A percentile compares a stretch with the other conserved stretches of the same genome.
phyloP scores from a whole-genome alignment of 2,329 filamentous ascomycete genomes.

The Pseudogymnoascus verrucosus region DNA sequence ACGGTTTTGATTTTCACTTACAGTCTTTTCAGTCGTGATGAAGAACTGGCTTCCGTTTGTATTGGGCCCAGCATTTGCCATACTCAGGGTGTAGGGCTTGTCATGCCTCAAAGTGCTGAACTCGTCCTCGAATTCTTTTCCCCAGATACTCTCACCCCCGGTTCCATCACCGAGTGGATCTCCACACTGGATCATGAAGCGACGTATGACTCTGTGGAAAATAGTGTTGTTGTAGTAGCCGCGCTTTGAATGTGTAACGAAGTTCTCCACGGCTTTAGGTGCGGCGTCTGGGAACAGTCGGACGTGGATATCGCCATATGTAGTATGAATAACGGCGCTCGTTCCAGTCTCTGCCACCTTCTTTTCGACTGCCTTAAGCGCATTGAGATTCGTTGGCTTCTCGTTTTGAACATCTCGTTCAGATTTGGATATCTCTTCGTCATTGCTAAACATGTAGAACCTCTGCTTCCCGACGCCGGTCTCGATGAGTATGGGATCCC shows the following conservation, averaged over 20 bases:
- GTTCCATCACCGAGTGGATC: conserved; percentile 85
- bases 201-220: conserved; percentile 93
- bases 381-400: conserved; percentile 62
- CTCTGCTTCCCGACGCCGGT: conserved; percentile 82
- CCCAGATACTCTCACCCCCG: conserved; percentile 87
- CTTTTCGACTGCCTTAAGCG: conserved; percentile 44
- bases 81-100: conserved; percentile 91
- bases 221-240: conserved; percentile 97
- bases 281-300: conserved; percentile 88
- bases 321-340: conserved; percentile 82
- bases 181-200: conserved; percentile 94
- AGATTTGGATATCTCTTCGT: conserved; percentile 72
- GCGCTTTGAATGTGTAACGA: conserved; percentile 79
- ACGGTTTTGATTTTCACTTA: conserved; percentile 35
- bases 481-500: conserved; percentile 80
- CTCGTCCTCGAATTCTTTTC: conserved; percentile 86
- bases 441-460: conserved; percentile 98
- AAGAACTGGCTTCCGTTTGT: conserved; percentile 98
- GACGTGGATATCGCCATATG: conserved; percentile 86
- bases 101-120: conserved; percentile 88
- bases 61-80: conserved; percentile 94
- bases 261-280: conserved; percentile 94
- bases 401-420: conserved; percentile 92
- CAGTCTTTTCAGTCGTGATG: conserved; percentile 93
- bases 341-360: conserved; percentile 67